phyloP scores from a whole-genome alignment of 345 rosid species.

The Turnera subulata region DNA sequence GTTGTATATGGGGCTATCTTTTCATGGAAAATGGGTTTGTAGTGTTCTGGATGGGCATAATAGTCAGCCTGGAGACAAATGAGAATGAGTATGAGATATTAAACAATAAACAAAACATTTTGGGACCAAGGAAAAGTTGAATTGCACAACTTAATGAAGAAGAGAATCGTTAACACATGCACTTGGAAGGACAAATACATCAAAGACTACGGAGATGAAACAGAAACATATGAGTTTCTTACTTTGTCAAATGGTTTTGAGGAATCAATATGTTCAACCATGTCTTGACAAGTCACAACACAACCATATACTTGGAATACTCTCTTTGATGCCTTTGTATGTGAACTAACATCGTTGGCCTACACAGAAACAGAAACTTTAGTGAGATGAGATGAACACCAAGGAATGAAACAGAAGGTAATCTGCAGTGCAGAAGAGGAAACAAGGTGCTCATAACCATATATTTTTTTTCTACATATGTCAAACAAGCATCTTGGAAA shows the following conservation, averaged over 20 bases:
- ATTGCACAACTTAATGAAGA: neutral
- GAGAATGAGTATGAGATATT: neutral
- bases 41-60: conserved; percentile 90
- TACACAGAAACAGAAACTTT: conserved; percentile 21
- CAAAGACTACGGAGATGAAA: neutral
- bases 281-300: conserved; percentile 67
- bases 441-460: too few species aligned
- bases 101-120: too few species aligned
- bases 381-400: neutral
- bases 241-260: conserved; percentile 72
- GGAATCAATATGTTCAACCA: conserved; percentile 73
- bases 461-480: too few species aligned
- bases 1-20: conserved; percentile 76
- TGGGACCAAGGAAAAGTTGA: neutral
- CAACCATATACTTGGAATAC: conserved; percentile 80
- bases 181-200: neutral
- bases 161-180: neutral
- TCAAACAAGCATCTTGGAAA: neutral
- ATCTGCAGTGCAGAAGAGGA: too few species aligned
- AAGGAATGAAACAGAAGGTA: neutral
- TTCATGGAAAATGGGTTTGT: conserved; percentile 68
- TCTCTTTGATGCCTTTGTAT: conserved; percentile 50
- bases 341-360: conserved; percentile 35
- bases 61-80: conserved; percentile 67
- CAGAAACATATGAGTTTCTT: conserved; percentile 16